Percentiles rank a stretch among this genome's conserved stretches.
phyloP scores from a whole-genome alignment of 1,139 yeast genomes.

The Suhomyces coccinellae region DNA sequence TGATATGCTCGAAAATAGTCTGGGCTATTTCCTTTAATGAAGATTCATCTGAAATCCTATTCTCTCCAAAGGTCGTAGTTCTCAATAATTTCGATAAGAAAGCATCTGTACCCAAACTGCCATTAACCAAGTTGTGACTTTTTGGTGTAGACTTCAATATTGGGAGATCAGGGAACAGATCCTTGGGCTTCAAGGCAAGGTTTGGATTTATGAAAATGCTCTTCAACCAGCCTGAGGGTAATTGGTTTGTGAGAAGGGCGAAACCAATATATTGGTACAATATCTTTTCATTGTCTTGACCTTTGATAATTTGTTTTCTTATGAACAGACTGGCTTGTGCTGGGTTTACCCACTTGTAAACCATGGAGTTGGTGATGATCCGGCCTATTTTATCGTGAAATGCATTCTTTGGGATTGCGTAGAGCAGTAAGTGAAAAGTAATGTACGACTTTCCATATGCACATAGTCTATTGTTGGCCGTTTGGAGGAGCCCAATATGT shows the following conservation, averaged over 20 bases:
- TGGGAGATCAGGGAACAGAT: slow-evolving; percentile 2
- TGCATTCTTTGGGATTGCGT: slow-evolving; percentile 1
- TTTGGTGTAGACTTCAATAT: neutral
- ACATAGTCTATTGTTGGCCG: neutral
- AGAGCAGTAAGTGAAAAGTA: slow-evolving; percentile 6
- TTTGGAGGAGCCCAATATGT: neutral
- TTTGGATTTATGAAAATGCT: neutral
- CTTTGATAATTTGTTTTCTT: neutral
- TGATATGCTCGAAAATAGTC: slow-evolving; percentile 4
- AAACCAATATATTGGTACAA: slow-evolving; percentile 14
- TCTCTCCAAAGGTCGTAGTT: neutral
- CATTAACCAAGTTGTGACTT: neutral
- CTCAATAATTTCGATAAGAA: slow-evolving; percentile 3
- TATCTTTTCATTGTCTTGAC: slow-evolving; percentile 6
- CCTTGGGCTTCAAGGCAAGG: neutral
- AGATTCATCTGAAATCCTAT: neutral
- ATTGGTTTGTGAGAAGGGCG: slow-evolving; percentile 7
- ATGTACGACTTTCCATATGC: slow-evolving; percentile 8
- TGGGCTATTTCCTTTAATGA: slow-evolving; percentile 5
- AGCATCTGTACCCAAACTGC: slow-evolving; percentile 5
- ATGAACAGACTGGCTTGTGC: neutral
- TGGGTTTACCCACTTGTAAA: slow-evolving; percentile 3
- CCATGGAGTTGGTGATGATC: slow-evolving; percentile 4
- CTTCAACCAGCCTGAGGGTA: slow-evolving; percentile 13
- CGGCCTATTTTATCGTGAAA: neutral